These are phyloP conservation scores for Fusarium sulawesiense DNA, from an alignment of 2,329 filamentous ascomycete species.

Conservation along the genomic window DNA sequence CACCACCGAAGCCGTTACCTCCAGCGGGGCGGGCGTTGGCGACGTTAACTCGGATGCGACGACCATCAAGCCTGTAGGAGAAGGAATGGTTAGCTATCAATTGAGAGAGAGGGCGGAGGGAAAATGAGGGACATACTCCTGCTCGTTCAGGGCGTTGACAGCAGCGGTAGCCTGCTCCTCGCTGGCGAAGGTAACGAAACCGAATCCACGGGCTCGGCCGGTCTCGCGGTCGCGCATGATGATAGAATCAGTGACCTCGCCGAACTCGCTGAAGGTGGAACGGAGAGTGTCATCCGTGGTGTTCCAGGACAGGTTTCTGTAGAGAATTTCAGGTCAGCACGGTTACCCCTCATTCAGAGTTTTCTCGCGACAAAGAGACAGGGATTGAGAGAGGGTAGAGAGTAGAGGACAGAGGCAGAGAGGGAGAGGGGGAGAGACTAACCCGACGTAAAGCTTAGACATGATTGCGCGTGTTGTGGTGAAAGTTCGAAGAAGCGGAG, in stretches of 20 bases:
- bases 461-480: constrained; percentile 6
- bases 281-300: neutral
- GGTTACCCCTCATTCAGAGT: constrained; percentile 1
- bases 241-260: neutral
- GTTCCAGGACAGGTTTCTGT: constrained; percentile 3
- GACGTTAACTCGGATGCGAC: constrained; percentile 1
- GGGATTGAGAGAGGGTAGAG: neutral
- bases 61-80: neutral
- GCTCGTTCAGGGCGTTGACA: neutral
- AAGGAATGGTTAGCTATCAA: neutral
- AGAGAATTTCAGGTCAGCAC: constrained; percentile 1
- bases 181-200: neutral
- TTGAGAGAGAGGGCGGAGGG: no score
- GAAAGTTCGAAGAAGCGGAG: constrained; percentile 2
- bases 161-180: neutral
- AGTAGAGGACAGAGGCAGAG: neutral
- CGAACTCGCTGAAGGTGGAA: neutral
- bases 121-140: neutral
- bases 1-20: neutral
- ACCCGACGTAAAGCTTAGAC: constrained; percentile 10
- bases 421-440: neutral
- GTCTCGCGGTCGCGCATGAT: constrained; percentile 8
- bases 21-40: neutral
- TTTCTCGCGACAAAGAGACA: neutral
- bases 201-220: constrained; percentile 5